Conservation (phyloP, 2,329 filamentous ascomycete genomes). For the Diplodia sapinea region DNA sequence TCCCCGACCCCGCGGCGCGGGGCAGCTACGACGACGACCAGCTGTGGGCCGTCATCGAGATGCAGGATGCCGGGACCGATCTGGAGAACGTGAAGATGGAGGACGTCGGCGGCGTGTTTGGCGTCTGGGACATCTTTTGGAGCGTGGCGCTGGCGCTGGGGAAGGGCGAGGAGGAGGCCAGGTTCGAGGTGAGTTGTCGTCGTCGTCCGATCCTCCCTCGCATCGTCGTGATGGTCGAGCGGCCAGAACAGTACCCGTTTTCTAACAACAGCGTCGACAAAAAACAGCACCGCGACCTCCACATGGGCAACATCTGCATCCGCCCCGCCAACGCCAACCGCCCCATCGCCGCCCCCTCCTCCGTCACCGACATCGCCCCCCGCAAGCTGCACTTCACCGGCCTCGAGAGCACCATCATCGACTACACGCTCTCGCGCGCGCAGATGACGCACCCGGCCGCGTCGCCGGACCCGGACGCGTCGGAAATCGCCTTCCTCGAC, state of each 20-base stretch:
- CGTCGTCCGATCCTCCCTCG: neutral
- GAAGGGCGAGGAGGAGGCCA: slow-evolving; percentile 64
- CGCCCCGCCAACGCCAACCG: slow-evolving; percentile 36
- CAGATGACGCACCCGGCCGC: slow-evolving; percentile 47
- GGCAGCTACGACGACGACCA: slow-evolving; percentile 61
- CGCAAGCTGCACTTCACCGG: slow-evolving; percentile 59
- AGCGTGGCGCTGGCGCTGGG: slow-evolving; percentile 66
- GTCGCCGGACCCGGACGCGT: slow-evolving; percentile 27
- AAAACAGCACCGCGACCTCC: slow-evolving; percentile 64
- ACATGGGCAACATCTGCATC: slow-evolving; percentile 71
- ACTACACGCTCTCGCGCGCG: slow-evolving; percentile 71
- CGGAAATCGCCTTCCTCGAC: slow-evolving; percentile 52
- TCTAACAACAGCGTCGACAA: neutral
- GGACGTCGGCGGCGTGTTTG: slow-evolving; percentile 49
- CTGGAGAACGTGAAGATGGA: slow-evolving; percentile 41
- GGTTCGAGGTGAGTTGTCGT: slow-evolving; percentile 58
- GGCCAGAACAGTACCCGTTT: neutral
- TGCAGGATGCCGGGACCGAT: slow-evolving; percentile 68
- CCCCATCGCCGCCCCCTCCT: slow-evolving; percentile 40
- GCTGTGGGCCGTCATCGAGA: slow-evolving; percentile 69
- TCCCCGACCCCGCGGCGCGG: slow-evolving; percentile 63
- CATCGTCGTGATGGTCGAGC: neutral
- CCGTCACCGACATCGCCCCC: slow-evolving; percentile 39
- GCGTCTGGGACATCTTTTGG: slow-evolving; percentile 70
- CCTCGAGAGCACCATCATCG: slow-evolving; percentile 68